Base-by-base conservation (phyloP, 1,284 basidiomycete species). In the Melampsora larici-populina region DNA sequence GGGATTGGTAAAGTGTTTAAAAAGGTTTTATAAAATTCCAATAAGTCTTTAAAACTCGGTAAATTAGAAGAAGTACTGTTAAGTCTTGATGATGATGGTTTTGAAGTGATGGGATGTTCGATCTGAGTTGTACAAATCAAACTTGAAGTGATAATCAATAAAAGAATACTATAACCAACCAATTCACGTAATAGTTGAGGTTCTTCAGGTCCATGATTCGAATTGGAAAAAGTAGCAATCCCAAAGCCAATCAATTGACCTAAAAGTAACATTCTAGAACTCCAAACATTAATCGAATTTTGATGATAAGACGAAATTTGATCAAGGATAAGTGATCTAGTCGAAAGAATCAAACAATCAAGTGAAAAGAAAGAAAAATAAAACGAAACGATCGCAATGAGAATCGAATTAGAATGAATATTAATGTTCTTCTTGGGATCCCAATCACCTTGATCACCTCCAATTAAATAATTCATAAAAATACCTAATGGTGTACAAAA, bases 371-470 rank as follows among this genome's bases (percentile, higher is more conserved):
- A 33, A n/a, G 66, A 29, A 15, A 33, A 13, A 24, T 75, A 75
- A 17, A 75, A 49, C 15, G 73, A 67, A 26, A 68, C 1, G 48
- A 68, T 75, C 0, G 46, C 73, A 49, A 75, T 75, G 33, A 11
- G 1, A 15, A 62, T 67, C 7, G 65, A 68, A 18, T 64, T 36
- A 11, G 65, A 58, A 62, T 67, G 18, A 5, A 68, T 40, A 55
- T 67, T 8, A 26, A 60, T 24, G 18, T 29, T 13, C 4, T 51
- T 43, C 2, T 75, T 29, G 0, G 73, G 73, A 46, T 75, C 73
- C 73, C 73, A 75, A 40, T 75, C 73, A 15, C 49, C 64, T 17
- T 40, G 73, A 60, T 75, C 73, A 8, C 65, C 26, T 13, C 49
- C 26, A 36, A 75, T 26, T 29, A 75, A 18, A 49, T 55, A 66